Base-by-base conservation (phyloP, 1,284 basidiomycete genomes). In the Amylostereum areolatum region DNA sequence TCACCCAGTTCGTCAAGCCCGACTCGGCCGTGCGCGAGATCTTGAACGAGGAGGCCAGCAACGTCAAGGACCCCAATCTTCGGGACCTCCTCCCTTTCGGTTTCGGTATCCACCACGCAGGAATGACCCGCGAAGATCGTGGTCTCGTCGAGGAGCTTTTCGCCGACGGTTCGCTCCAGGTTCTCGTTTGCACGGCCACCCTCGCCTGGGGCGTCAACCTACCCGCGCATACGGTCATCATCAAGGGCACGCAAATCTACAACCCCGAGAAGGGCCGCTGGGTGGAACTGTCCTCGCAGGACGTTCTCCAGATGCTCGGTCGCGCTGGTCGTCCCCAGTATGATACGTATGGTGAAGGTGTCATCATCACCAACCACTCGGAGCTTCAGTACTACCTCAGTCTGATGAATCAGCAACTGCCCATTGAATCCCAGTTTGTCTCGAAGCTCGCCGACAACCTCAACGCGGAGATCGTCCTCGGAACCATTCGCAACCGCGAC, bases 131-230 rank as follows among this genome's bases (percentile, higher is more conserved):
- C 52, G 91, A 92, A 55, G 96, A 99, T 59, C 87, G 97, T 64
- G 85, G 82, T 10, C 80, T 93, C 4, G 94, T 98, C 28, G 97
- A 99, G 65, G 96, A 97, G 55, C 77, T 99, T 10, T 99, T 99
- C 66, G 85, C 85, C 18, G 91, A 96, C 50, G 92, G 93, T 1
- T 87, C 92, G 36, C 77, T 99, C 28, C 94, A 97, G 63, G 96
- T 99, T 0, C 77, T 99, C 29, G 92, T 97, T 43, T 97, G 92
- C 64, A 99, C 97, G 0, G 97, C 96, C 4, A 99, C 97, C 0
- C 83, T 99, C 11, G 96, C 97, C 0, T 99, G 97, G 97, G 97
- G 97, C 77, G 97, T 99, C 69, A 99, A 99, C 65, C 71, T 99
- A 1, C 97, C 97, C 1, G 97, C 96, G 0, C 97, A 99, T 60